phyloP scores from a whole-genome alignment of 805 yeast species.

The Wickerhamiella kazuoi region DNA sequence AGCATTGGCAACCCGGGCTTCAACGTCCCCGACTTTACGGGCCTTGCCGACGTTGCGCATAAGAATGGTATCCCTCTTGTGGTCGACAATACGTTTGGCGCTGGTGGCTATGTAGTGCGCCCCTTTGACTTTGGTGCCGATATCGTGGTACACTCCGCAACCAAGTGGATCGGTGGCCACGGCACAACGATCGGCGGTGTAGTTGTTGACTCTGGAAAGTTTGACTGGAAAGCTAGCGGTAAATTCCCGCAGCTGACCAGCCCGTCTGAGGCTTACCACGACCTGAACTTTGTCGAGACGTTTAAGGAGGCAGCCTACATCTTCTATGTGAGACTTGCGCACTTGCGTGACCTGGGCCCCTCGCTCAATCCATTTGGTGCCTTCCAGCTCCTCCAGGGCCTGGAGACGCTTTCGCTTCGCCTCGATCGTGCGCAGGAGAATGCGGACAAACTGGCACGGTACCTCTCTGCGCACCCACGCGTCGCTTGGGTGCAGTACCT shows the following conservation, averaged over 20 bases:
- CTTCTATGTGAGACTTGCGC: slow-evolving; percentile 13
- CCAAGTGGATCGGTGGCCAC: slow-evolving; percentile 97
- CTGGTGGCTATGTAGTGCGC: slow-evolving; percentile 74
- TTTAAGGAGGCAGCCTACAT: slow-evolving; percentile 21
- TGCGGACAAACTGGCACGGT: slow-evolving; percentile 62
- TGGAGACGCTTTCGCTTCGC: slow-evolving; percentile 84
- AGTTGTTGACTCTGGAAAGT: slow-evolving; percentile 51
- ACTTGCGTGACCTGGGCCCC: slow-evolving; percentile 74
- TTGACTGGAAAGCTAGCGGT: slow-evolving; percentile 77
- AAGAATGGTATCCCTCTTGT: slow-evolving; percentile 76
- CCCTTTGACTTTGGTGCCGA: slow-evolving; percentile 87
- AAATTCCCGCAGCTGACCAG: slow-evolving; percentile 80
- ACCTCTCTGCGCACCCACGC: slow-evolving; percentile 45
- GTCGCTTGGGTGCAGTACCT: slow-evolving; percentile 87
- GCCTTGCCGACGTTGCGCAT: slow-evolving; percentile 59
- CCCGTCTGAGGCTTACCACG: slow-evolving; percentile 91
- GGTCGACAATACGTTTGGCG: slow-evolving; percentile 93
- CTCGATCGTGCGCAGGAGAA: slow-evolving; percentile 83
- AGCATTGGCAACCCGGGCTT: slow-evolving; percentile 86
- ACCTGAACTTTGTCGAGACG: slow-evolving; percentile 63
- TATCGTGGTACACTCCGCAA: slow-evolving; percentile 82
- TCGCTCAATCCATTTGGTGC: slow-evolving; percentile 74
- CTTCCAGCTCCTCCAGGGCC: slow-evolving; percentile 74
- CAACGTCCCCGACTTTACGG: slow-evolving; percentile 81
- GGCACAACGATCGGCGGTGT: slow-evolving; percentile 92